Base-by-base conservation (phyloP, 1,284 basidiomycete species). In the Wolfiporia cocos region DNA sequence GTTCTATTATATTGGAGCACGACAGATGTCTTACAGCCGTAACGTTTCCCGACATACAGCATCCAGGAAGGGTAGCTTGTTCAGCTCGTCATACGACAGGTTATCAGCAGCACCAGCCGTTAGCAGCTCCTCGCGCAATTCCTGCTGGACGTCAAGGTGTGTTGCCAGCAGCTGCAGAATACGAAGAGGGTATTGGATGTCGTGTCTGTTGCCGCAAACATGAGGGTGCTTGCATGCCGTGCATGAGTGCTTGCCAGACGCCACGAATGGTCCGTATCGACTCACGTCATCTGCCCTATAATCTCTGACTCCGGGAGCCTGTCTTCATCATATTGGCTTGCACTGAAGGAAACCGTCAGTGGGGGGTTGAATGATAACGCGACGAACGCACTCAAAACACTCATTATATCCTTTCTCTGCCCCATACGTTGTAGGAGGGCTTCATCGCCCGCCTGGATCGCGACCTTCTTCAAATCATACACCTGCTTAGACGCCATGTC, bases 201-300 rank as follows among this genome's bases (percentile, higher is more conserved):
- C 5, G 50, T 52, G 32, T 52, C 50, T 20, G 38, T 52, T 2
- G 38, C 50, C 3, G 50, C 49, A 34, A 52, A n/a, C n/a, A n/a
- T n/a, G n/a, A n/a, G n/a, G n/a, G n/a, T n/a, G n/a, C n/a, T n/a
- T n/a, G n/a, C n/a, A 42, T 11, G 46, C 22, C n/a, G 11, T 3
- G 15, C 21, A 14, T 17, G 12, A 36, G 19, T 24, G 17, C 5
- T 22, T 14, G 5, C 9, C 10, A 19, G 11, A 12, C 34, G 19
- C 5, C 17, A 22, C 10, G 19, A 5, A 19, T 7, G 6, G 22
- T 20, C 18, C 29, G 61, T 18, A 29, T 21, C 3, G n/a, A 39
- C 63, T 56, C 56, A 50, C 48, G 48, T 39, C 43, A 65, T 64
- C 44, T 65, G 63, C 2, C 55, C 65, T 6, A 64, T 32, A 11